These are phyloP conservation scores for Coniochaeta sp. DNA, from an alignment of 2,329 filamentous ascomycete genomes.

Conservation along the genomic window DNA sequence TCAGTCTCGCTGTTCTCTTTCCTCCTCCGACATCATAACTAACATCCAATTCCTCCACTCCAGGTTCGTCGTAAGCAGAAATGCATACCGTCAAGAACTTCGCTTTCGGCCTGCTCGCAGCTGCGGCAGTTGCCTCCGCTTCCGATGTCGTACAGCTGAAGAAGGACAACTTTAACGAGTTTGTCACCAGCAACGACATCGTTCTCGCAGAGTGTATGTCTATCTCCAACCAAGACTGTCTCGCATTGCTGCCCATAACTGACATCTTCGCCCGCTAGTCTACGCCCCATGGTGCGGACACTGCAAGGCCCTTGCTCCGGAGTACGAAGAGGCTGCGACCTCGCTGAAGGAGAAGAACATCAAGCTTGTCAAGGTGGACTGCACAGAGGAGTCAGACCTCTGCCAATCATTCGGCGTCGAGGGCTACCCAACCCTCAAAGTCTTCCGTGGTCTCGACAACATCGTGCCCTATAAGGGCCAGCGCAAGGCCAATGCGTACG, in stretches of 20 bases:
- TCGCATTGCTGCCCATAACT: slow-evolving; percentile 17
- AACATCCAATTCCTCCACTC: background rate
- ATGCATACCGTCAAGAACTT: slow-evolving; percentile 42
- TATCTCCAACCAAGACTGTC: background rate
- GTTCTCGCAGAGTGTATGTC: slow-evolving; percentile 90
- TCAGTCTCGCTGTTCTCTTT: background rate
- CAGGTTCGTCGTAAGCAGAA: slow-evolving; percentile 13
- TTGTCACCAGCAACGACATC: slow-evolving; percentile 77
- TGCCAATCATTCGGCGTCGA: slow-evolving; percentile 88
- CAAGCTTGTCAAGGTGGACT: slow-evolving; percentile 81
- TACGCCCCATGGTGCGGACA: slow-evolving; percentile 96
- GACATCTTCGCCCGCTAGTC: slow-evolving; percentile 45
- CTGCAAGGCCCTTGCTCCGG: slow-evolving; percentile 94
- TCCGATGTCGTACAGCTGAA: slow-evolving; percentile 84
- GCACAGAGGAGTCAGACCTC: slow-evolving; percentile 87
- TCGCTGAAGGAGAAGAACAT: slow-evolving; percentile 83
- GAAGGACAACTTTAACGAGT: slow-evolving; percentile 78
- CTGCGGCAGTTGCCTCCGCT: slow-evolving; percentile 51
- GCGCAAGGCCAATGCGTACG: slow-evolving; percentile 74
- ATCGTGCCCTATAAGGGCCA: slow-evolving; percentile 78
- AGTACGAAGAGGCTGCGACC: slow-evolving; percentile 83
- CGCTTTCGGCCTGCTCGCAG: slow-evolving; percentile 45
- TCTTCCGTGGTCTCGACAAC: slow-evolving; percentile 88
- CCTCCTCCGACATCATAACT: background rate
- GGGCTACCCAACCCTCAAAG: slow-evolving; percentile 97